Evolutionary conservation across 768 basidiomycete genomes (phyloP).

Genomic region (Rhodotorula taiwanensis): DNA sequence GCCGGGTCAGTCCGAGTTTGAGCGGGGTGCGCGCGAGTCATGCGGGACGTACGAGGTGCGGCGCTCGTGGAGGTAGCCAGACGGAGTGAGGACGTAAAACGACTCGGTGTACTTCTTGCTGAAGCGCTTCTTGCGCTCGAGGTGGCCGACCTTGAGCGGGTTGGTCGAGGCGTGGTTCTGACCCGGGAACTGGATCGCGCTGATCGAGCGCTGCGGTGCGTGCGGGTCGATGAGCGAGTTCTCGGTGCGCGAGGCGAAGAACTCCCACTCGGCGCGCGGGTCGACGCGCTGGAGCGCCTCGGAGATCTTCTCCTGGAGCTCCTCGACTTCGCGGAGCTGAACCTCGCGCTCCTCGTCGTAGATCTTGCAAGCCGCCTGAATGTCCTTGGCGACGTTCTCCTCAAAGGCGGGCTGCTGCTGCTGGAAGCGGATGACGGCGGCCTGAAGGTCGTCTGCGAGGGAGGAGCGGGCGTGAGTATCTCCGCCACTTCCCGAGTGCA

Average conservation of each 20-base stretch:
- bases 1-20: not conserved
- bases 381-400: conserved; percentile 14
- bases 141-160: conserved; percentile 39
- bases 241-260: conserved; percentile 7
- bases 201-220: conserved; percentile 29
- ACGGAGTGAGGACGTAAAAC: conserved; percentile 41
- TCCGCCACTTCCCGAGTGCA: too few species aligned
- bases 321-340: conserved; percentile 18
- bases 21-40: too few species aligned
- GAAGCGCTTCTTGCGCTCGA: conserved; percentile 44
- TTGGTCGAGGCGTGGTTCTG: conserved; percentile 38
- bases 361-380: conserved; percentile 22
- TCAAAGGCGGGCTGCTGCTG: conserved; percentile 36
- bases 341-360: conserved; percentile 27
- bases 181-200: conserved; percentile 40
- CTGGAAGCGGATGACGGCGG: conserved; percentile 39
- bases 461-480: too few species aligned
- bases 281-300: conserved; percentile 28
- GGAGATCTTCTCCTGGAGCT: conserved; percentile 22
- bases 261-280: conserved; percentile 31
- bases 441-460: conserved; percentile 33
- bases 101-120: conserved; percentile 40
- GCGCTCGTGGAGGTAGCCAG: conserved; percentile 43
- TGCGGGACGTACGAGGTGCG: conserved; percentile 20
- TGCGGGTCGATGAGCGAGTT: conserved; percentile 34